phyloP scores from a whole-genome alignment of 129 eudicot genomes.

The Lonicera japonica region DNA sequence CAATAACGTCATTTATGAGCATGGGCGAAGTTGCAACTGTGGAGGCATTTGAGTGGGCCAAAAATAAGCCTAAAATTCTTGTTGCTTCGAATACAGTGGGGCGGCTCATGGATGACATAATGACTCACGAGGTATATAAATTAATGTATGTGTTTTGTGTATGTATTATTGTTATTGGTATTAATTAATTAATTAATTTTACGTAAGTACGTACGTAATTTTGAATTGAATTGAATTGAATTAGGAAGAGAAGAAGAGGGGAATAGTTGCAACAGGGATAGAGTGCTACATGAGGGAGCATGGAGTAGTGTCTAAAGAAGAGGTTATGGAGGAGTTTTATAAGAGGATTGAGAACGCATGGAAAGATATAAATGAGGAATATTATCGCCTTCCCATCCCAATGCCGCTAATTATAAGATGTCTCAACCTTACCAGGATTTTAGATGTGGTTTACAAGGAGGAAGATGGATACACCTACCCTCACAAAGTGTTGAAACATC shows the following conservation, averaged over 20 bases:
- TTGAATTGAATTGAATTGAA: no score
- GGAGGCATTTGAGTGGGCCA: conserved; percentile 5
- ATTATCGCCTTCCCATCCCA: neutral
- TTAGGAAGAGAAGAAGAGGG: conserved; percentile 12
- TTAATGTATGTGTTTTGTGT: neutral
- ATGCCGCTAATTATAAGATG: neutral
- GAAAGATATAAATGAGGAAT: conserved; percentile 15
- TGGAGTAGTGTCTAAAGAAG: conserved; percentile 4
- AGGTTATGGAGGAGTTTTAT: neutral
- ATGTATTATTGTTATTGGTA: neutral
- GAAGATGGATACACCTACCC: conserved; percentile 18
- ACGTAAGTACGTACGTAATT: no score
- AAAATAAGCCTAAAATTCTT: conserved; percentile 8
- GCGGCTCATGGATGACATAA: conserved; percentile 12
- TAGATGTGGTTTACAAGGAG: conserved; percentile 10
- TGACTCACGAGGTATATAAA: conserved; percentile 8
- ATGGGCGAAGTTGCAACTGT: conserved; percentile 6
- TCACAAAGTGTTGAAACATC: conserved; percentile 9
- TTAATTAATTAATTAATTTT: no score
- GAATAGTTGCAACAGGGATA: conserved; percentile 13
- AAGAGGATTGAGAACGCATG: conserved; percentile 6
- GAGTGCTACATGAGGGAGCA: conserved; percentile 18
- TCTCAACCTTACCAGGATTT: conserved; percentile 5
- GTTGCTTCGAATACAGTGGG: neutral
- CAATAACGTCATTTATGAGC: neutral